These are phyloP conservation scores for Oidiodendron maius DNA, from an alignment of 495 filamentous ascomycete species.

Conservation along the genomic window DNA sequence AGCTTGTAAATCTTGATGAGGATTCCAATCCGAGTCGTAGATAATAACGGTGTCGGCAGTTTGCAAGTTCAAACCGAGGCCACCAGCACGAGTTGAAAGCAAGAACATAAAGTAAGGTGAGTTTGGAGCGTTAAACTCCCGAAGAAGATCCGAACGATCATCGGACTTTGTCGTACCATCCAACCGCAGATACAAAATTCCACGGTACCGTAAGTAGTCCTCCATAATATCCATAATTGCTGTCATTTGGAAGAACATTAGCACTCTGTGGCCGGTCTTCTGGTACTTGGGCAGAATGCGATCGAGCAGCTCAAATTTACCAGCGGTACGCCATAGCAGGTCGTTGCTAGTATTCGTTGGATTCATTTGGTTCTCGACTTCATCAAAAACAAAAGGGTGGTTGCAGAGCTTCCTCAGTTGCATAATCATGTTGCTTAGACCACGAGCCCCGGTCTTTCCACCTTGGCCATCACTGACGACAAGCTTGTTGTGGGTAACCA, in stretches of 20 bases:
- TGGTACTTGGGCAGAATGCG: slow-evolving; percentile 90
- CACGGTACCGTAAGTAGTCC: slow-evolving; percentile 83
- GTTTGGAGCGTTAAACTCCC: slow-evolving; percentile 78
- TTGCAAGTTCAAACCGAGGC: slow-evolving; percentile 92
- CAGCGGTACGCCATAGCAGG: slow-evolving; percentile 88
- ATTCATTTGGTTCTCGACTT: slow-evolving; percentile 97
- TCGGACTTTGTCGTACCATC: slow-evolving; percentile 97
- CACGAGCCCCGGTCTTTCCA: slow-evolving; percentile 90
- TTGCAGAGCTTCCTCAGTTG: slow-evolving; percentile 98
- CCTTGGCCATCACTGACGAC: slow-evolving; percentile 92
- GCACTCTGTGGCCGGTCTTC: slow-evolving; percentile 78
- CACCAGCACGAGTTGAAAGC: slow-evolving; percentile 97
- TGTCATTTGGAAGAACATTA: slow-evolving; percentile 99
- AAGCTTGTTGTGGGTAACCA: slow-evolving; percentile 91
- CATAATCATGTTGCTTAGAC: slow-evolving; percentile 99
- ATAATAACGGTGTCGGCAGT: slow-evolving; percentile 99
- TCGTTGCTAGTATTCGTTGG: slow-evolving; percentile 82
- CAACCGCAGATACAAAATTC: slow-evolving; percentile 79
- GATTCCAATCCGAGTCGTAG: slow-evolving; percentile 99
- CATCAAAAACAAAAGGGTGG: slow-evolving; percentile 97
- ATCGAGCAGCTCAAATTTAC: slow-evolving; percentile 96
- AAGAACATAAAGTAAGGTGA: slow-evolving; percentile 97
- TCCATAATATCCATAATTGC: slow-evolving; percentile 99
- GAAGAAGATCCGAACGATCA: slow-evolving; percentile 86
- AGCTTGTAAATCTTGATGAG: slow-evolving; percentile 97